Evolutionary conservation across 225 moss, liverwort and hornwort species (phyloP).

Genomic region (Ulota crispa): DNA sequence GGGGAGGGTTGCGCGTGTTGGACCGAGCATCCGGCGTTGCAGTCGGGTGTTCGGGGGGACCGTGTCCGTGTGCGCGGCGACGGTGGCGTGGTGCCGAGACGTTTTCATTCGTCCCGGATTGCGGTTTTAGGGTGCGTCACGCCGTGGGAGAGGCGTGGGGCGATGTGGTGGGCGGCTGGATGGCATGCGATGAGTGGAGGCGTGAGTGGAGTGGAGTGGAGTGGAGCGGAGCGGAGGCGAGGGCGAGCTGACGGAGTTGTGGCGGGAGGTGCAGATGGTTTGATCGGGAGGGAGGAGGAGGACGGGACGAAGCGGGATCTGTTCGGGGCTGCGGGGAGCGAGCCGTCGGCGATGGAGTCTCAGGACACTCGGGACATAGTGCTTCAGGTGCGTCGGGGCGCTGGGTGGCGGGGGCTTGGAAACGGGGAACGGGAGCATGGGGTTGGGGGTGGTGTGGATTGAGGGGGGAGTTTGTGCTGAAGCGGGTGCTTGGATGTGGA

Average conservation of each 20-base stretch:
- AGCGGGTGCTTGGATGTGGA: neutral
- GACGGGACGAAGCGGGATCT: slow-evolving; percentile 52
- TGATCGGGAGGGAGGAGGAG: slow-evolving; percentile 57
- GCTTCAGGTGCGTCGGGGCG: slow-evolving; percentile 40
- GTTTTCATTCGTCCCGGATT: neutral
- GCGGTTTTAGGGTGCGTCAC: neutral
- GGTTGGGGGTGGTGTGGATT: neutral
- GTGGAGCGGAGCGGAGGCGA: neutral
- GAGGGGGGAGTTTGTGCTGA: neutral
- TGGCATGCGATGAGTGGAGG: neutral
- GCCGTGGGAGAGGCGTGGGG: neutral
- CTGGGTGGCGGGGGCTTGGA: neutral
- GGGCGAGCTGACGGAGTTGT: slow-evolving; percentile 16
- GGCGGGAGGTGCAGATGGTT: slow-evolving; percentile 36
- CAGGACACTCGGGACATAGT: slow-evolving; percentile 56
- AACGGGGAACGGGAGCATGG: neutral
- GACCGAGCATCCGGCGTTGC: neutral
- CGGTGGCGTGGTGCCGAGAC: neutral
- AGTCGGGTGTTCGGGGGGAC: neutral
- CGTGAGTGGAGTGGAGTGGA: too few species aligned
- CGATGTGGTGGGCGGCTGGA: too few species aligned
- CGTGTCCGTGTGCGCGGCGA: neutral
- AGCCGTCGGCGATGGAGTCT: slow-evolving; percentile 41
- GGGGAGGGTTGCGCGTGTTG: neutral
- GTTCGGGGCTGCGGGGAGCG: slow-evolving; percentile 61